These are phyloP conservation scores for Neodidymelliopsis sp. DNA, from an alignment of 2,329 filamentous ascomycete species.

Conservation along the genomic window DNA sequence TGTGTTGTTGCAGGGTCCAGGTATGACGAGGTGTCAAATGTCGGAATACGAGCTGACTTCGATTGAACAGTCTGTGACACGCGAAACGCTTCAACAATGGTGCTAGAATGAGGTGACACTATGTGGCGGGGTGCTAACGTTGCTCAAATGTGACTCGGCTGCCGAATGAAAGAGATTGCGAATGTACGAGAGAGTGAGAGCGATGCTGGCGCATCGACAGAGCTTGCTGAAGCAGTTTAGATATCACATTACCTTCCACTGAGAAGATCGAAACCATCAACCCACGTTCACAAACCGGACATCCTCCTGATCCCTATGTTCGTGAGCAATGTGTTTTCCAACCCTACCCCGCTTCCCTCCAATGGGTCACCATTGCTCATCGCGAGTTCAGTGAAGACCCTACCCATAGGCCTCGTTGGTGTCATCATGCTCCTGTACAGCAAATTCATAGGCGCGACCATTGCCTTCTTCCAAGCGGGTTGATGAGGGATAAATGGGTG, in stretches of 20 bases:
- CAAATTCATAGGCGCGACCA: slow-evolving; percentile 29
- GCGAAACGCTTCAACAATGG: background rate
- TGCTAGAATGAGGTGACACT: no score
- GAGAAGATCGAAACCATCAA: background rate
- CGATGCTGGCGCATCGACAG: background rate
- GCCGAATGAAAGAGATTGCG: background rate
- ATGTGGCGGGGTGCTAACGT: no score
- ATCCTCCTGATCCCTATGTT: slow-evolving; percentile 54
- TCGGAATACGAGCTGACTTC: background rate
- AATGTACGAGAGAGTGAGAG: no score
- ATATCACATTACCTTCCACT: background rate
- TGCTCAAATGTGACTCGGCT: no score
- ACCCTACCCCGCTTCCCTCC: slow-evolving; percentile 47
- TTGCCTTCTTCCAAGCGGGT: slow-evolving; percentile 30
- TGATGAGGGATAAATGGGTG: slow-evolving; percentile 44
- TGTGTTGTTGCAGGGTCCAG: background rate
- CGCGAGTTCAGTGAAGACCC: slow-evolving; percentile 58
- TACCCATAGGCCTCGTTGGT: slow-evolving; percentile 58
- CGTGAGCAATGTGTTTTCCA: slow-evolving; percentile 48
- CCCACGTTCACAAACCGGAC: slow-evolving; percentile 33
- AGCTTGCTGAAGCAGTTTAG: background rate
- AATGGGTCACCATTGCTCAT: slow-evolving; percentile 55
- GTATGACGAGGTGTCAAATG: background rate
- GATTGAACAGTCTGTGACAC: background rate
- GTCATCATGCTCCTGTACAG: slow-evolving; percentile 48